Evolutionary conservation across 352 stramenopile genomes (phyloP).

Genomic region (Thraustochytrium sp.): DNA sequence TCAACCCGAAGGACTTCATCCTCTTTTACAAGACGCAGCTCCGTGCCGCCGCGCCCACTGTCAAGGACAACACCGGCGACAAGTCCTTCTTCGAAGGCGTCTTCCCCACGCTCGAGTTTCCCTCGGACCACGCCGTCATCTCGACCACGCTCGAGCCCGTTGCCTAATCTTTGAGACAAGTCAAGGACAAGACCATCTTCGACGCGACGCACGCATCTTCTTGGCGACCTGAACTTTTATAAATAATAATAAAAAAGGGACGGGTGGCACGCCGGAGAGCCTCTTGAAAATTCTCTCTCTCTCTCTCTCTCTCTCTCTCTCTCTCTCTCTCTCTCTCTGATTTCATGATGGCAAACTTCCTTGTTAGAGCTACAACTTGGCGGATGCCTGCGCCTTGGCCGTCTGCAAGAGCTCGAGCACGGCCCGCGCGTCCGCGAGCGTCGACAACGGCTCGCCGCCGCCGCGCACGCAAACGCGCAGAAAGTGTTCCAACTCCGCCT

Average conservation of each 20-base stretch:
- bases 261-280: too few relatives aligned
- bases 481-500: neutral
- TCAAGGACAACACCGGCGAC: constrained; percentile 67
- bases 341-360: too few relatives aligned
- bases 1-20: constrained; percentile 74
- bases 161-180: neutral
- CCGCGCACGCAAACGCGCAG: neutral
- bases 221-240: too few relatives aligned
- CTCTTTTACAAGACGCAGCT: constrained; percentile 62
- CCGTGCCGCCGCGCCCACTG: constrained; percentile 48
- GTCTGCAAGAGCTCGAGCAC: neutral
- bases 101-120: constrained; percentile 41
- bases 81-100: constrained; percentile 61
- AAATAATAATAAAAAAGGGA: too few relatives aligned
- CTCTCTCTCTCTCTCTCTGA: too few relatives aligned
- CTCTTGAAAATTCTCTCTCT: too few relatives aligned
- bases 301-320: too few relatives aligned
- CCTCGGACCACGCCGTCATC: constrained; percentile 43
- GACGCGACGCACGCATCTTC: too few relatives aligned
- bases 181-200: neutral
- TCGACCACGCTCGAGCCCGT: neutral
- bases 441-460: neutral
- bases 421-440: neutral
- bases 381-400: neutral
- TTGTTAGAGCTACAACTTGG: too few relatives aligned